Evolutionary conservation across 345 rosid species (phyloP).

Genomic region (Turnera subulata): DNA sequence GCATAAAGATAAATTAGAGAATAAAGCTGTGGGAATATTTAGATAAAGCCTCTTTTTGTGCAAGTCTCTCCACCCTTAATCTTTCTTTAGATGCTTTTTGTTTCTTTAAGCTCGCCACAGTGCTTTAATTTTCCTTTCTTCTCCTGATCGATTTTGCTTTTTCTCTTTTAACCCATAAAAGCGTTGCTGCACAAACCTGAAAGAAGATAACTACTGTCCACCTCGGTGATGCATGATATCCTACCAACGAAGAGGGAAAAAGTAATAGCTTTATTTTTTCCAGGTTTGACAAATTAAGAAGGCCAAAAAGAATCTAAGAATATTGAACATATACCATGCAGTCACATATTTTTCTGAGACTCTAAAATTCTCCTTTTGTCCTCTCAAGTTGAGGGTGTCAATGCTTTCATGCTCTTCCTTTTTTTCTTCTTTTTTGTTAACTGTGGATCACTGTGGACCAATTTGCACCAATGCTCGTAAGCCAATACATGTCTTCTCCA

Average conservation of each 20-base stretch:
- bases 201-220: conserved; percentile 10
- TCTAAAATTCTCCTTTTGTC: conserved; percentile 26
- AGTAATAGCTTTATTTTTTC: too few species aligned
- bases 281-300: background rate
- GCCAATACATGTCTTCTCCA: background rate
- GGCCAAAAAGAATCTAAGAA: conserved; percentile 6
- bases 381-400: conserved; percentile 19
- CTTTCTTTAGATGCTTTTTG: conserved; percentile 18
- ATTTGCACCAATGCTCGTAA: conserved; percentile 6
- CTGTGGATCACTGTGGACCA: conserved; percentile 1
- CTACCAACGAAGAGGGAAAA: too few species aligned
- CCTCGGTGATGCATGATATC: conserved; percentile 1
- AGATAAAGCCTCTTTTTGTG: conserved; percentile 31
- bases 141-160: conserved; percentile 3
- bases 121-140: background rate
- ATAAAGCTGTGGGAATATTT: conserved; percentile 33
- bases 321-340: background rate
- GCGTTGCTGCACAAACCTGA: conserved; percentile 12
- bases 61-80: conserved; percentile 28
- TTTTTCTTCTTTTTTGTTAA: conserved; percentile 6
- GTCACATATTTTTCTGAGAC: background rate
- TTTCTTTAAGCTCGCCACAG: conserved; percentile 18
- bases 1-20: conserved; percentile 15
- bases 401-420: background rate
- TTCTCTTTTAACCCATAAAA: background rate